Evolutionary conservation across 257 asterid species (phyloP), one percentile per base, ranked within the genome.

Genomic region (Penstemon newberryi): DNA sequence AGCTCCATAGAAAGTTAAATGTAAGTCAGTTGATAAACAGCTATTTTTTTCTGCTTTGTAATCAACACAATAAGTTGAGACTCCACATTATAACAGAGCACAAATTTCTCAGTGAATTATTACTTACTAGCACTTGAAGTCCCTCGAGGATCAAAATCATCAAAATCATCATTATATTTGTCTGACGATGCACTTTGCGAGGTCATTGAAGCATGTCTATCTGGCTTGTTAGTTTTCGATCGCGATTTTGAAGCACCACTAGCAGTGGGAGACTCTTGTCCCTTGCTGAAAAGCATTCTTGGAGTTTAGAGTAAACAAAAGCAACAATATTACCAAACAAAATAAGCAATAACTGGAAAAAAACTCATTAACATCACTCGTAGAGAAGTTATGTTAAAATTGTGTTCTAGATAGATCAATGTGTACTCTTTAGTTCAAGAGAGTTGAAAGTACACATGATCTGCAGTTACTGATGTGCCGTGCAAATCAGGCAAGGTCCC

Each of bases 81-180:
- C 40, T 65, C 39, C 6, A 36, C 43, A 19, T 44, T 10, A 47
- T 53, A 8, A 61, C 44, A 19, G 43, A 36, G 33, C 8, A 42
- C 5, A 46, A 36, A 13, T 8, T 42, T 47, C 53, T 73, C 49
- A 45, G 62, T 47, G 66, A 63, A 33, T 19, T 51, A 46, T 5
- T 7, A 83, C 99, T 91, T 89, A 94, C 98, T 89, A 38, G 90
- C 77, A 82, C 62, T 81, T 25, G 92, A 83, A 67, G 83, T 80
- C 39, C 96, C 98, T 55, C 99, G 87, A 19, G 99, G 99, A 83
- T 94, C 96, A 80, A 91, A 94, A 84, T 93, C 96, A 70, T 92
- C 96, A 69, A 80, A 83, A 45, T 90, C 95, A 36, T 82, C 99
- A 47, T 83, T 91, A 73, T 86, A 75, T 70, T 81, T 83, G 77